phyloP scores from a whole-genome alignment of 1,139 yeast species.

The Yamadazyma blattariae region DNA sequence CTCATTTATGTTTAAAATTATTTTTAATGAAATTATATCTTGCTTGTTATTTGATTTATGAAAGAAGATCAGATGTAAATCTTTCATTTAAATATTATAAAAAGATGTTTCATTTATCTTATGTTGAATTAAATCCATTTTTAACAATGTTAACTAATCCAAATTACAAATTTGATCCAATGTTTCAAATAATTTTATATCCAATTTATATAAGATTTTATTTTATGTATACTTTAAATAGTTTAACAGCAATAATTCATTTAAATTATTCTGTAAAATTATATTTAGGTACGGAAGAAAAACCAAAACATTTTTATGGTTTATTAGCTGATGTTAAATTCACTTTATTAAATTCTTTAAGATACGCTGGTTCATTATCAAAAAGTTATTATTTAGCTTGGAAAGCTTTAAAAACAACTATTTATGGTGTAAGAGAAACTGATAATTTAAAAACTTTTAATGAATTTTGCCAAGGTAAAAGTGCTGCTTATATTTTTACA shows the following conservation, averaged over 20 bases:
- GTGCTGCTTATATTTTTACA: conserved; percentile 11
- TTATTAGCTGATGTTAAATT: conserved; percentile 5
- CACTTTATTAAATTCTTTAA: conserved; percentile 7
- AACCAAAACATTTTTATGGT: conserved; percentile 10
- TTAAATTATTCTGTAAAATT: conserved; percentile 10
- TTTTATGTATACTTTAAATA: conserved; percentile 10
- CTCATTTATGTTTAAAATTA: conserved; percentile 14
- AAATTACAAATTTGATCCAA: conserved; percentile 7
- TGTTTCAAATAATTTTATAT: conserved; percentile 10
- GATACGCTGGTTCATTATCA: conserved; percentile 9
- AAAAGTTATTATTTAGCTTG: conserved; percentile 11
- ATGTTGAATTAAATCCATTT: conserved; percentile 19
- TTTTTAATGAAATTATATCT: conserved; percentile 21
- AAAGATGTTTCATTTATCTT: conserved; percentile 17
- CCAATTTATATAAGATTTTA: conserved; percentile 11
- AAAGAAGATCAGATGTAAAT: conserved; percentile 16
- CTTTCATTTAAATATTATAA: conserved; percentile 24
- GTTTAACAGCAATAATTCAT: conserved; percentile 9
- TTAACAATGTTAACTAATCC: conserved; percentile 5
- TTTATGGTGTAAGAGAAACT: conserved; percentile 9
- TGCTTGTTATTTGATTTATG: conserved; percentile 25
- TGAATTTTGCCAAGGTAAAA: conserved; percentile 6
- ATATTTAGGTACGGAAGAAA: conserved; percentile 9
- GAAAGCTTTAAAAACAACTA: conserved; percentile 8
- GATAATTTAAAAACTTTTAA: conserved; percentile 8